Percentiles rank a stretch among this genome's conserved stretches.
Evolutionary conservation across 2,329 filamentous ascomycete species (phyloP).

Genomic region (Thyridium curvatum): DNA sequence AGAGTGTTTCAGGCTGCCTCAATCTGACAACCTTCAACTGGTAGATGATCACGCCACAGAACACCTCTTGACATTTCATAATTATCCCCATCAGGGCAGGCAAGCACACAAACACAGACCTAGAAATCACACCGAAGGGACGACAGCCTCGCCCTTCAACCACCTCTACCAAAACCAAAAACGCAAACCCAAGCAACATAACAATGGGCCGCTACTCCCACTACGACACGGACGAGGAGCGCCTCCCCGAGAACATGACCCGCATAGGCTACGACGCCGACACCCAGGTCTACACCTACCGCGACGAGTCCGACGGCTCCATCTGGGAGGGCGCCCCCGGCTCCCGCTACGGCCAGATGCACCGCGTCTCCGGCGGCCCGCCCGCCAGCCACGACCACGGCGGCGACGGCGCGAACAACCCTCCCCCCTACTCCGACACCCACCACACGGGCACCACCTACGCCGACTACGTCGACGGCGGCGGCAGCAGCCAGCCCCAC

Average conservation of each 20-base stretch:
- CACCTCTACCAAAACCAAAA: too few relatives aligned
- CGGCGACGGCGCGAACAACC: constrained; percentile 2
- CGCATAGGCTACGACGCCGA: constrained; percentile 46
- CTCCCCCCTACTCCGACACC: constrained; percentile 4
- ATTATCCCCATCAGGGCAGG: too few relatives aligned
- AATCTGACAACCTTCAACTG: too few relatives aligned
- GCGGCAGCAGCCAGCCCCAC: constrained; percentile 7
- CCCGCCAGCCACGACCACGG: neutral
- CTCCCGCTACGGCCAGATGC: constrained; percentile 37
- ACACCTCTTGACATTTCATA: too few relatives aligned
- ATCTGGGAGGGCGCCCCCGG: constrained; percentile 39
- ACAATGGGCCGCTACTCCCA: constrained; percentile 11
- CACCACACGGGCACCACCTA: constrained; percentile 17
- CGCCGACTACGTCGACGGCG: neutral
- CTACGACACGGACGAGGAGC: constrained; percentile 28
- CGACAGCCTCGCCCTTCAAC: too few relatives aligned
- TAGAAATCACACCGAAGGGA: too few relatives aligned
- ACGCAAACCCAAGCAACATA: too few relatives aligned
- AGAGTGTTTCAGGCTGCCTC: too few relatives aligned
- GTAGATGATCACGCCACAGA: too few relatives aligned
- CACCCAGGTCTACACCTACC: constrained; percentile 39
- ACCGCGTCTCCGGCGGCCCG: constrained; percentile 25
- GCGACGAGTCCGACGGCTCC: constrained; percentile 28
- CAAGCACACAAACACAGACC: too few relatives aligned
- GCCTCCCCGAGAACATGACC: constrained; percentile 40